phyloP scores from a whole-genome alignment of 176 grass and related monocot species.

The Bromus sterilis region DNA sequence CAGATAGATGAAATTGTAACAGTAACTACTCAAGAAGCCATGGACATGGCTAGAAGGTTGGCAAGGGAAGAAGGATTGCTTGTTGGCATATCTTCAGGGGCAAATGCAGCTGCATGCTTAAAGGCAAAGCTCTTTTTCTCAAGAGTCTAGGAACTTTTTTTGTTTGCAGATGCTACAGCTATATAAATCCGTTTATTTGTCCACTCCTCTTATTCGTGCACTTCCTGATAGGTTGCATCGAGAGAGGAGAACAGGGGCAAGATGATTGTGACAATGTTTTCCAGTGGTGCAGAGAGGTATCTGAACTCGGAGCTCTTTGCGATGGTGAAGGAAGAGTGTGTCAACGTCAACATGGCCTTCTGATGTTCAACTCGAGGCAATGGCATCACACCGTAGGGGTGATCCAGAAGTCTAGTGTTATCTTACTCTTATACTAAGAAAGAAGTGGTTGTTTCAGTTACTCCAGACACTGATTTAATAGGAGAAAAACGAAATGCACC shows the following conservation, averaged over 20 bases:
- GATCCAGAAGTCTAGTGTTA: neutral
- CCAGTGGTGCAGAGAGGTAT: conserved; percentile 69
- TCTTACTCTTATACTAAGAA: neutral
- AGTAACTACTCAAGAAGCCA: conserved; percentile 61
- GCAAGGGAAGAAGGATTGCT: conserved; percentile 83
- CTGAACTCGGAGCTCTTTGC: conserved; percentile 58
- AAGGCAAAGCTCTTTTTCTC: conserved; percentile 35
- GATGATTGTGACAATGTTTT: conserved; percentile 74
- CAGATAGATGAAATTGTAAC: conserved; percentile 60
- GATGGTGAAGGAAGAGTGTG: conserved; percentile 54
- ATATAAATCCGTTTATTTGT: neutral
- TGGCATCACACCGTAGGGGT: neutral
- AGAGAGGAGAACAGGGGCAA: conserved; percentile 67
- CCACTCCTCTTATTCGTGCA: neutral
- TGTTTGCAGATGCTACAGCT: neutral
- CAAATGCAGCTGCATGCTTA: conserved; percentile 63
- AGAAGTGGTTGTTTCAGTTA: neutral
- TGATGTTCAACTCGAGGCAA: neutral
- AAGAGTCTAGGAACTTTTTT: neutral
- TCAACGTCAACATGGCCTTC: conserved; percentile 35
- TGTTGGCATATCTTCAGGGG: conserved; percentile 83
- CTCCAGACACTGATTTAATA: neutral
- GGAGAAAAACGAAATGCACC: neutral
- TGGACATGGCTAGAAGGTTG: conserved; percentile 66
- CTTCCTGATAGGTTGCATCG: conserved; percentile 44